These are phyloP conservation scores for Pichia sp. DNA, from an alignment of 1,139 yeast species.

Conservation along the genomic window DNA sequence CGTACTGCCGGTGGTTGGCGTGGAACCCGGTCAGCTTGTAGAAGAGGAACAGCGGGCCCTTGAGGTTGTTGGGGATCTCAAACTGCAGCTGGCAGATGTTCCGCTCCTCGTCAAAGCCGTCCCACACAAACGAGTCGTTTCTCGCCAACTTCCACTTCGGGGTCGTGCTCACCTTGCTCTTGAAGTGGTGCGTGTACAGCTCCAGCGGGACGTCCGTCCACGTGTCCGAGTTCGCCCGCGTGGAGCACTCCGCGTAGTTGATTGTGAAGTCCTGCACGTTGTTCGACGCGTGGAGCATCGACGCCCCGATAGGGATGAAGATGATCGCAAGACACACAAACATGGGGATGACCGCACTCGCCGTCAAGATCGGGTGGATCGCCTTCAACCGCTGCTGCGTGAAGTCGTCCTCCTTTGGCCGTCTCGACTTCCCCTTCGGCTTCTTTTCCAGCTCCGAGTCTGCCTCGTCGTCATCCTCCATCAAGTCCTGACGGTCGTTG, in stretches of 20 bases:
- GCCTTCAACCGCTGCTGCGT: conserved; percentile 61
- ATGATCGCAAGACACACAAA: conserved; percentile 72
- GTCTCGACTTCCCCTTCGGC: conserved; percentile 40
- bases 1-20: conserved; percentile 93
- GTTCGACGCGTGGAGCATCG: conserved; percentile 77
- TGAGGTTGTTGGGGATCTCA: conserved; percentile 67
- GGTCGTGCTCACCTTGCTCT: conserved; percentile 29
- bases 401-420: conserved; percentile 59
- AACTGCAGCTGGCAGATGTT: conserved; percentile 76
- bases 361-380: conserved; percentile 79
- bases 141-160: conserved; percentile 68
- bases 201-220: conserved; percentile 62
- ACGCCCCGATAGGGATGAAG: conserved; percentile 89
- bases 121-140: conserved; percentile 39
- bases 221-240: conserved; percentile 47
- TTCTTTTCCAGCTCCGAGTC: conserved; percentile 36
- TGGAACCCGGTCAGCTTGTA: conserved; percentile 80
- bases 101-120: conserved; percentile 51
- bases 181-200: conserved; percentile 53
- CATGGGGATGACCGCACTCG: conserved; percentile 81
- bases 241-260: conserved; percentile 75
- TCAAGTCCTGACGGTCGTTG: conserved; percentile 19
- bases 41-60: conserved; percentile 72
- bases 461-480: conserved; percentile 35
- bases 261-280: conserved; percentile 73